Evolutionary conservation across 1,284 basidiomycete genomes (phyloP).

Genomic region (Coriolopsis trogii): DNA sequence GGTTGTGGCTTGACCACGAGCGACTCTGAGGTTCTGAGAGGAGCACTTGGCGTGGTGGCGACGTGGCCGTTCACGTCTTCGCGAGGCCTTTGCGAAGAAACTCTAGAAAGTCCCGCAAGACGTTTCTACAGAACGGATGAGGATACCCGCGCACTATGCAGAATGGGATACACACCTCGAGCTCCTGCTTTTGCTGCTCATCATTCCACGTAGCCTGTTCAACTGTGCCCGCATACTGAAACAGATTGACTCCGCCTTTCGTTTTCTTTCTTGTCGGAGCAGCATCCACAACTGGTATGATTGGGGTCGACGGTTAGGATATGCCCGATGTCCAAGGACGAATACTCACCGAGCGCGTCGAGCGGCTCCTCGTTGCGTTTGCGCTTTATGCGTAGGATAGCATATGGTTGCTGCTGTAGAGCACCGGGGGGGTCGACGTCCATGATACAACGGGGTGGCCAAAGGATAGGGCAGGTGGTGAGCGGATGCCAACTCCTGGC

Average conservation of each 20-base stretch:
- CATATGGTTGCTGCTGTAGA: constrained; percentile 50
- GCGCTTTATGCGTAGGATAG: constrained; percentile 77
- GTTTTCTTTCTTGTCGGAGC: constrained; percentile 61
- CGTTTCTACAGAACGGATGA: no score
- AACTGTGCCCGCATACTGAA: constrained; percentile 80
- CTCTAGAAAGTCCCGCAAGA: constrained; percentile 22
- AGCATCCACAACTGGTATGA: constrained; percentile 57
- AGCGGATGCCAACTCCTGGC: no score
- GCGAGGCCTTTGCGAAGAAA: constrained; percentile 19
- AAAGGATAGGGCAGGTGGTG: no score
- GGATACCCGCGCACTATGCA: no score
- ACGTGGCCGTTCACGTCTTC: constrained; percentile 1
- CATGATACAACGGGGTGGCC: constrained; percentile 9
- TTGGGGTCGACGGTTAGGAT: not conserved
- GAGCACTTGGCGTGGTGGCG: constrained; percentile 1
- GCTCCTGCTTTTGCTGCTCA: constrained; percentile 51
- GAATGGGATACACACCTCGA: no score
- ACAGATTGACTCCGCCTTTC: constrained; percentile 61
- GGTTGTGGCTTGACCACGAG: constrained; percentile 8
- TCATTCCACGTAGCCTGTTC: constrained; percentile 69
- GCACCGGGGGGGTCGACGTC: constrained; percentile 18
- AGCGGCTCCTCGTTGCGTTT: constrained; percentile 79
- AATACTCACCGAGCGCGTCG: constrained; percentile 66
- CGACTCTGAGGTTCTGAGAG: not conserved
- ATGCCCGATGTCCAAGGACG: not conserved